Percentiles rank a stretch among this genome's conserved stretches.
Conservation (phyloP, 2,329 filamentous ascomycete genomes). For the Colletotrichum trifolii region DNA sequence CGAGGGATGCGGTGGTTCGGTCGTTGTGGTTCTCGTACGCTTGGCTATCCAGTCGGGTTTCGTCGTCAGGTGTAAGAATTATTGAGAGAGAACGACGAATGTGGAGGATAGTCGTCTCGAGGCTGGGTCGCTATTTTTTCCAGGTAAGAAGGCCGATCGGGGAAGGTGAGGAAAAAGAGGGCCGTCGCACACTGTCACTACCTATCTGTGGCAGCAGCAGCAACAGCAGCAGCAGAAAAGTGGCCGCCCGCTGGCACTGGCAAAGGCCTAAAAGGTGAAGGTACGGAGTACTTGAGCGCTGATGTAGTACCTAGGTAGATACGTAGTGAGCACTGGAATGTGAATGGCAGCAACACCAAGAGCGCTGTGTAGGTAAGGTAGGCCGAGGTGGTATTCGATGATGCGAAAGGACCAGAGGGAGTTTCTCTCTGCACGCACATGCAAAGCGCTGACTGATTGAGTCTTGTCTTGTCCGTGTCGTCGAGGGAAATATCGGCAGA, state of each 20-base stretch:
- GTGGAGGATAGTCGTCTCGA: slow-evolving; percentile 31
- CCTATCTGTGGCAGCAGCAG: background rate
- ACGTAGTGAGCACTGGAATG: background rate
- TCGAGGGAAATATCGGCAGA: slow-evolving; percentile 3
- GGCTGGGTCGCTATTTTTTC: slow-evolving; percentile 20
- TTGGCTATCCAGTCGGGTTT: slow-evolving; percentile 20
- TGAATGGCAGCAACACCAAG: no score
- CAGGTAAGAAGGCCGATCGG: slow-evolving; percentile 8
- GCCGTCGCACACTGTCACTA: background rate
- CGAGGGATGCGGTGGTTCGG: slow-evolving; percentile 13
- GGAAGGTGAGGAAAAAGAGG: background rate
- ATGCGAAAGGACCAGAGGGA: no score
- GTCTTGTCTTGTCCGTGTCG: background rate
- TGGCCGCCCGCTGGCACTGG: slow-evolving; percentile 29
- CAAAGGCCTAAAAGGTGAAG: background rate
- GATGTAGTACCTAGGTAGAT: background rate
- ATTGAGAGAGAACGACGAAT: slow-evolving; percentile 22
- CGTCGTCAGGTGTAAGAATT: slow-evolving; percentile 19
- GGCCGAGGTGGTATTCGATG: no score
- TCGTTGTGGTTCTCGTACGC: background rate
- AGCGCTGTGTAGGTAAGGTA: no score
- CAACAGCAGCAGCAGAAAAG: slow-evolving; percentile 4
- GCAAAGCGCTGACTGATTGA: background rate
- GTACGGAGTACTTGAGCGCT: background rate
- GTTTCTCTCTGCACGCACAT: background rate